Base-by-base conservation (phyloP, 306 rosid species). In the Crotalaria pallida region DNA sequence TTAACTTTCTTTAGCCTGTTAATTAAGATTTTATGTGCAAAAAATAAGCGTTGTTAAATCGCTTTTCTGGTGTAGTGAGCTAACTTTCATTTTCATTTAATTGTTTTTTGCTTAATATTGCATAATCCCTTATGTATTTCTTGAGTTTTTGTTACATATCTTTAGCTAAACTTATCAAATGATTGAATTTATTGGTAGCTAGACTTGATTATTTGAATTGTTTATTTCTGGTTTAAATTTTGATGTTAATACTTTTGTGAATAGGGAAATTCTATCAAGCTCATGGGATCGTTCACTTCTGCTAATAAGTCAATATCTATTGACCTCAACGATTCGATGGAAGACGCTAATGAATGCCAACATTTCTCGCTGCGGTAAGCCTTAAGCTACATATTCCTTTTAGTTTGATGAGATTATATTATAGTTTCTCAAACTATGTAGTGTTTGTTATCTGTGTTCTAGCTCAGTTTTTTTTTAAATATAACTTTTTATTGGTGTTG, bases 341-440 rank as follows among this genome's bases (percentile, higher is more conserved):
- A 45, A 23, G 79, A 75, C 76, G 62, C 45, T 36, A 59, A 78
- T 86, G 73, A 77, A 57, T 82, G 96, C 44, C 84, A 87, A 23
- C 88, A 88, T 79, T 91, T 91, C 72, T 76, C 89, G 3, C 80
- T 91, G 31, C 89, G 97, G 97, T 91, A 85, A 82, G 89, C 23
- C 49, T 65, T 73, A 10, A 36, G 21, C 33, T 26, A 4, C 43
- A 26, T 12, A 40, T 50, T 50, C 36, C 19, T 31, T 23, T 2
- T 50, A 24, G 24, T 73, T 58, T 17, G 45, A 40, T 1, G 13
- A 57, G n/a, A 67, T 21, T 43, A 70, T 12, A 64, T 61, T 40
- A 13, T 57, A 21, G 7, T 63, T 67, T 45, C 44, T 29, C 12
- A 29, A 3, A 57, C 17, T 3, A 12, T 19, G 3, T 36, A 9